Percentiles rank a stretch among this genome's conserved stretches.
phyloP scores from a whole-genome alignment of 352 stramenopile species.

The Phytophthora pistaciae region DNA sequence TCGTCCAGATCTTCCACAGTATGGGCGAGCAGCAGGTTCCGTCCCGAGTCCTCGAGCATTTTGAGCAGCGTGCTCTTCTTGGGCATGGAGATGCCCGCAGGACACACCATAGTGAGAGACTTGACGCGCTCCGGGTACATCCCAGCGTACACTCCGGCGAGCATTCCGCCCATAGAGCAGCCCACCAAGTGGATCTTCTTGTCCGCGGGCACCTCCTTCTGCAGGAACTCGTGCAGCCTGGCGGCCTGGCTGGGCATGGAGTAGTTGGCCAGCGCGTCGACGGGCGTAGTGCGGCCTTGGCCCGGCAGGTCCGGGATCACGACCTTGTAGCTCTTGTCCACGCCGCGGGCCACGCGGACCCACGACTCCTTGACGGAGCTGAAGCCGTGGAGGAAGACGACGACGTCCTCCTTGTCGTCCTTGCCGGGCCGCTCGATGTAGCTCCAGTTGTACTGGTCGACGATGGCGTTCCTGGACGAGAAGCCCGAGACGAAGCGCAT shows the following conservation, averaged over 20 bases:
- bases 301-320: conserved; percentile 78
- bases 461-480: conserved; percentile 44
- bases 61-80: conserved; percentile 65
- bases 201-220: conserved; percentile 50
- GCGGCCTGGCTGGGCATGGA: conserved; percentile 60
- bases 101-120: conserved; percentile 81
- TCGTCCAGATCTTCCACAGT: conserved; percentile 68
- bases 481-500: conserved; percentile 66
- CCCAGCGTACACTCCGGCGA: conserved; percentile 74
- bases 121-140: conserved; percentile 62
- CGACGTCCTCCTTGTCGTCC: conserved; percentile 48
- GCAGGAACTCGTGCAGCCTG: conserved; percentile 67
- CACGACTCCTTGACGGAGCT: conserved; percentile 77
- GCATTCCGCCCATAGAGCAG: conserved; percentile 83
- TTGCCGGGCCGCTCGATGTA: conserved; percentile 71
- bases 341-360: conserved; percentile 54
- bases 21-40: conserved; percentile 71
- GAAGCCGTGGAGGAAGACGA: conserved; percentile 82
- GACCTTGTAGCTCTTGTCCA: conserved; percentile 65
- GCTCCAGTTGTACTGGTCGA: conserved; percentile 75
- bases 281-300: conserved; percentile 66
- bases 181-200: conserved; percentile 79
- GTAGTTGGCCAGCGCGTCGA: conserved; percentile 56
- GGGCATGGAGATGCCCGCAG: conserved; percentile 74
- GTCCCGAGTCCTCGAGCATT: conserved; percentile 68